phyloP scores from a whole-genome alignment of 441 rosid species.

The Metrosideros polymorpha region DNA sequence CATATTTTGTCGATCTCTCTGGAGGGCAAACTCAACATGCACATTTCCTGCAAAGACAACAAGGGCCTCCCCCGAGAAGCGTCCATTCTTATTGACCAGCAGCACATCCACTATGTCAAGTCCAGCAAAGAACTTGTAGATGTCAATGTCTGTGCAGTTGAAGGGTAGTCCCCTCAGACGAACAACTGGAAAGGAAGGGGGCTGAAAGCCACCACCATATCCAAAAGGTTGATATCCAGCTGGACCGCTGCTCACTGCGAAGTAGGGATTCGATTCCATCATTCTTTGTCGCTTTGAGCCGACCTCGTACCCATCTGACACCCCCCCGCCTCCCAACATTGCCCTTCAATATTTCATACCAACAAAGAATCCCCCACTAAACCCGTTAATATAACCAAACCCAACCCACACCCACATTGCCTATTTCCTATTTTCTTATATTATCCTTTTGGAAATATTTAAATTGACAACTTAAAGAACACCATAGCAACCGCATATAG shows the following conservation, averaged over 20 bases:
- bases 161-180: constrained; percentile 92
- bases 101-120: constrained; percentile 82
- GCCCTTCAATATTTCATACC: constrained; percentile 86
- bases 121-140: constrained; percentile 87
- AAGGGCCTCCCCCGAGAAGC: constrained; percentile 85
- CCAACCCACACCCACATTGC: constrained; percentile 68
- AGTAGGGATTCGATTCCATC: constrained; percentile 98
- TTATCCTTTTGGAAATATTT: constrained; percentile 2
- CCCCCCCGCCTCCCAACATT: constrained; percentile 97
- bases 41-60: constrained; percentile 63
- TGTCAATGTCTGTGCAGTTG: constrained; percentile 81
- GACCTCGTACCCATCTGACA: constrained; percentile 90
- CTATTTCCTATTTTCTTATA: constrained; percentile 24
- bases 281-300: constrained; percentile 99
- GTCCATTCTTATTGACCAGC: constrained; percentile 65
- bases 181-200: constrained; percentile 69
- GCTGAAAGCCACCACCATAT: constrained; percentile 46
- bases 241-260: constrained; percentile 81
- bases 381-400: constrained; percentile 86
- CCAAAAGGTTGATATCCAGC: constrained; percentile 48
- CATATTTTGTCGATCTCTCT: constrained; percentile 77
- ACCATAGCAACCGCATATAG: neutral
- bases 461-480: neutral
- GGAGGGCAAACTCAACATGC: constrained; percentile 84
- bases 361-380: constrained; percentile 67